Evolutionary conservation across 2,329 filamentous ascomycete genomes (phyloP).

Genomic region (Penicillium sp.): DNA sequence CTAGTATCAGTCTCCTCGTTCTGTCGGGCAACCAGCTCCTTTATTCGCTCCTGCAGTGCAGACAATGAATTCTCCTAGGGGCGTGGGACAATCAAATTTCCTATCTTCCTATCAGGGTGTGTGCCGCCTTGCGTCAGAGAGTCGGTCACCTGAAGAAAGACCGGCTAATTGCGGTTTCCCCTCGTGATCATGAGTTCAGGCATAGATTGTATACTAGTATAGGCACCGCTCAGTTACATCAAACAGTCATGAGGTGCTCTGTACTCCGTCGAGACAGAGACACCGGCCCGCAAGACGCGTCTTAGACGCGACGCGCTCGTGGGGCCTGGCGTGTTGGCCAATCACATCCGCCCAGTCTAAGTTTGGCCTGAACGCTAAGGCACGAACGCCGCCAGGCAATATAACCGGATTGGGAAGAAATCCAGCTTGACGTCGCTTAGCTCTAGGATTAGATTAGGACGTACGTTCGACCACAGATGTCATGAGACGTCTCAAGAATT

Average conservation of each 20-base stretch:
- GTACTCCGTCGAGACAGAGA: too few species aligned
- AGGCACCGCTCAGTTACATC: background rate
- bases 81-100: conserved; percentile 8
- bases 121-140: conserved; percentile 9
- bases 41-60: conserved; percentile 5
- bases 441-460: background rate
- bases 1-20: conserved; percentile 5
- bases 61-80: conserved; percentile 10
- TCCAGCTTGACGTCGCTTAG: background rate
- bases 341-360: background rate
- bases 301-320: conserved; percentile 7
- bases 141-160: background rate
- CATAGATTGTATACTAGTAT: background rate
- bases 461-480: background rate
- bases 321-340: conserved; percentile 1
- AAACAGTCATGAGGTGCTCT: too few species aligned
- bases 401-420: conserved; percentile 10
- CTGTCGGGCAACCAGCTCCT: background rate
- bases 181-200: background rate
- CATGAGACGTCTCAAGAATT: background rate
- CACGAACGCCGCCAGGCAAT: conserved; percentile 10
- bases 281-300: background rate
- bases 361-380: conserved; percentile 11
- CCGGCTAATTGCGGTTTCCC: background rate
- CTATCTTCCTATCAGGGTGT: conserved; percentile 6